Evolutionary conservation across 805 yeast genomes (phyloP).

Genomic region (Kodamaea fukazawae): DNA sequence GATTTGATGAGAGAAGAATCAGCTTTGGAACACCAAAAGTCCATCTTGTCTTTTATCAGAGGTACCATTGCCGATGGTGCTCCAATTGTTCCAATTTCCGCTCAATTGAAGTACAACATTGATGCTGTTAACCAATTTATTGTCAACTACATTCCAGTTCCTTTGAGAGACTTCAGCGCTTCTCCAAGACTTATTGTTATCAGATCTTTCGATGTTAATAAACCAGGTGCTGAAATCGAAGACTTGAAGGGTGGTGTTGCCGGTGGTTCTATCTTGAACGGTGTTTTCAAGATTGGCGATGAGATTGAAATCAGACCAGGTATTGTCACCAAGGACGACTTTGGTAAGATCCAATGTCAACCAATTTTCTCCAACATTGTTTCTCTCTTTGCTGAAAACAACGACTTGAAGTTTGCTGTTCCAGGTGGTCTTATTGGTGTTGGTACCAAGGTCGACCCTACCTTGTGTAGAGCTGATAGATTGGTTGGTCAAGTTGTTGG

Average conservation of each 20-base stretch:
- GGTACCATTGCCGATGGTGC: conserved; percentile 99
- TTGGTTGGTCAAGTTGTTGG: conserved; percentile 99
- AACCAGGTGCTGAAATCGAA: conserved; percentile 96
- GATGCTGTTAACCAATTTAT: conserved; percentile 98
- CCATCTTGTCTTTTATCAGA: conserved; percentile 86
- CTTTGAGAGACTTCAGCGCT: conserved; percentile 90
- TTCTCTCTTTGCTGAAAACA: conserved; percentile 94
- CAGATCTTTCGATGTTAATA: conserved; percentile 95
- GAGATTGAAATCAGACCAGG: conserved; percentile 99
- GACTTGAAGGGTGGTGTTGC: conserved; percentile 99
- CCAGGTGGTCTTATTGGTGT: conserved; percentile 99
- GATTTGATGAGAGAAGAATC: conserved; percentile 97
- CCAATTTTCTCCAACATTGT: conserved; percentile 94
- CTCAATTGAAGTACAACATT: conserved; percentile 96
- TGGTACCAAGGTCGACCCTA: conserved; percentile 98
- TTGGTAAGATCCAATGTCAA: conserved; percentile 85
- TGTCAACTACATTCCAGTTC: conserved; percentile 93
- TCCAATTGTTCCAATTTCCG: conserved; percentile 97
- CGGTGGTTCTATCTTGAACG: conserved; percentile 96
- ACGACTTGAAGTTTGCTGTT: conserved; percentile 96
- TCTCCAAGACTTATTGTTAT: conserved; percentile 95
- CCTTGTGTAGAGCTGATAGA: conserved; percentile 98
- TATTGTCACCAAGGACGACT: conserved; percentile 92
- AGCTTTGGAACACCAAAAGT: conserved; percentile 92
- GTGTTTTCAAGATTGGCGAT: conserved; percentile 96